Percentiles rank a stretch among this genome's conserved stretches.
phyloP scores from a whole-genome alignment of 1,139 yeast species.

The Meyerozyma smithsonii region DNA sequence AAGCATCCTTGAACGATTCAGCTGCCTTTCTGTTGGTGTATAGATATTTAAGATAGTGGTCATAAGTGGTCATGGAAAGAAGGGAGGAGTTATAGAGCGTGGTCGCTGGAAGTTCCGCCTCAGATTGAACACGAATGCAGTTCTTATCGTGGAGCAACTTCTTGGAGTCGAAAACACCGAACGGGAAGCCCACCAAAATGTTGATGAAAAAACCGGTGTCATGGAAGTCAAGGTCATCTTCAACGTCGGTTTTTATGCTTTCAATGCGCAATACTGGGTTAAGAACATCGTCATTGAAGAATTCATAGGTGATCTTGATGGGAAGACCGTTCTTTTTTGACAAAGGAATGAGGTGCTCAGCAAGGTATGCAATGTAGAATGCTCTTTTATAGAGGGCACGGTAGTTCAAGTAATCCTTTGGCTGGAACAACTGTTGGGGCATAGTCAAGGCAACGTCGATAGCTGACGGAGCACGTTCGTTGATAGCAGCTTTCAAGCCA shows the following conservation, averaged over 20 bases:
- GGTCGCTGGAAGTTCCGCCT: conserved; percentile 61
- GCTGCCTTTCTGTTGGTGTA: conserved; percentile 73
- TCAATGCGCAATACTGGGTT: conserved; percentile 60
- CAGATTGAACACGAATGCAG: conserved; percentile 65
- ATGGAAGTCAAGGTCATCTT: conserved; percentile 50
- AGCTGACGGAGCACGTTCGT: conserved; percentile 53
- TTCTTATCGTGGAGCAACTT: conserved; percentile 76
- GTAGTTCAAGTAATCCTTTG: conserved; percentile 86
- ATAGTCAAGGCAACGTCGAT: conserved; percentile 79
- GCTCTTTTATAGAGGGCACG: conserved; percentile 88
- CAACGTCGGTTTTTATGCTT: conserved; percentile 44
- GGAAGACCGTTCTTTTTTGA: conserved; percentile 53
- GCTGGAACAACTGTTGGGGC: conserved; percentile 71
- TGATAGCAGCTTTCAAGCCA: conserved; percentile 78
- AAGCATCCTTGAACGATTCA: conserved; percentile 85
- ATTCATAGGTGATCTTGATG: conserved; percentile 52
- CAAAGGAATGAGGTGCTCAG: conserved; percentile 54
- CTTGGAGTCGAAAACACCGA: conserved; percentile 63
- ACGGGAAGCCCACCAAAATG: conserved; percentile 68
- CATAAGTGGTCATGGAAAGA: conserved; percentile 62
- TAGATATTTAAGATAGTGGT: conserved; percentile 66
- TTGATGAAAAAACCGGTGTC: conserved; percentile 71
- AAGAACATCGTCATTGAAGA: conserved; percentile 60
- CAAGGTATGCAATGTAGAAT: conserved; percentile 75
- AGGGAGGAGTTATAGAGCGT: conserved; percentile 82